Evolutionary conservation across 2,329 filamentous ascomycete genomes (phyloP).

Genomic region (Alternaria triticina): DNA sequence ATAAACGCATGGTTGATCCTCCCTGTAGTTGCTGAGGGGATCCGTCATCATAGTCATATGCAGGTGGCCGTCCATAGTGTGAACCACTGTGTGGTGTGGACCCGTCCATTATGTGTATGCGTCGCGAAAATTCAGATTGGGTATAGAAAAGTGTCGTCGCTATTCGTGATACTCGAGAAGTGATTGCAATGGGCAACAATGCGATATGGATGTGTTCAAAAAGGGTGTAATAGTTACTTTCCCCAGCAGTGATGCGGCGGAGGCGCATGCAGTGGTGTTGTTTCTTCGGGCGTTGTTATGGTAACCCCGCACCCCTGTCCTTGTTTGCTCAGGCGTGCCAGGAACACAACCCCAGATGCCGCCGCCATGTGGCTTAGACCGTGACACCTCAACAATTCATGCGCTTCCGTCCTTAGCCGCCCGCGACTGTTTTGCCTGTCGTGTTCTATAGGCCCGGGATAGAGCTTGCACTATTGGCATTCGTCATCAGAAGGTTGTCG

Average conservation of each 20-base stretch:
- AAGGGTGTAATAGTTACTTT: conserved; percentile 15
- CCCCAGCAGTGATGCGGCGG: conserved; percentile 5
- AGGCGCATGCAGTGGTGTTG: conserved; percentile 13
- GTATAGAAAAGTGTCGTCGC: not conserved
- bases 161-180: conserved; percentile 9
- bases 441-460: conserved; percentile 4
- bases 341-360: conserved; percentile 9
- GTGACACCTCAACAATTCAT: conserved; percentile 3
- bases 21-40: conserved; percentile 44
- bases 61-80: conserved; percentile 52
- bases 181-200: conserved; percentile 16
- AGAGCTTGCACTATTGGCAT: not conserved
- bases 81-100: conserved; percentile 42
- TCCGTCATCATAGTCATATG: conserved; percentile 53
- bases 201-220: conserved; percentile 24
- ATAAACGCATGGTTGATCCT: conserved; percentile 58
- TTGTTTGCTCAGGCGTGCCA: conserved; percentile 8
- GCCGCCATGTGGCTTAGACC: conserved; percentile 8
- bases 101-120: conserved; percentile 37
- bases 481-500: not conserved
- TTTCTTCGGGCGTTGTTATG: conserved; percentile 15
- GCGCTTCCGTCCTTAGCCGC: conserved; percentile 1
- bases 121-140: conserved; percentile 2
- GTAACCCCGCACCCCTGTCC: conserved; percentile 7
- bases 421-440: conserved; percentile 1